Evolutionary conservation across 1,139 yeast genomes (phyloP), one percentile per base, ranked within the genome.

Genomic region (Keqinozyma sinolaborantium): DNA sequence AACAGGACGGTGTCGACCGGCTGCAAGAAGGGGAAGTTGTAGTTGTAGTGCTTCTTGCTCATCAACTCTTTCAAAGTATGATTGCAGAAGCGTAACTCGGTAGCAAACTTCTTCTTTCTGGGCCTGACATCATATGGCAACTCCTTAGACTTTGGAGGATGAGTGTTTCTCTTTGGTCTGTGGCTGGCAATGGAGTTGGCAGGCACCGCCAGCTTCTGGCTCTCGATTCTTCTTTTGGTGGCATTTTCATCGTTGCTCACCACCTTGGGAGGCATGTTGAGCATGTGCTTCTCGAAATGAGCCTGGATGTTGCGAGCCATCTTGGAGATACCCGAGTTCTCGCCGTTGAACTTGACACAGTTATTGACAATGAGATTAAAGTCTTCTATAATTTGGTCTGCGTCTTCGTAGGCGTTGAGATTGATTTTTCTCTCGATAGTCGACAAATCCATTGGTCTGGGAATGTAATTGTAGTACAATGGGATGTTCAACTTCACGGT

Each of bases 1-100:
- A 90, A 73, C 7, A 96, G 95, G 21, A 88, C 88, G 0, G 97
- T 92, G 56, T 94, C 98, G 29, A 92, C 98, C 1, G 99, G 98
- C 38, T 77, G 83, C 50, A 92, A 64, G 51, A 92, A 92, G 21
- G 98, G 97, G 60, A 83, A 92, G 43, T 92, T 82, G 52, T 83
- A 82, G 32, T 79, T 72, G 48, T 83, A 86, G 53, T 88, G 86
- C 59, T 87, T 90, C 58, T 92, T 92, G 16, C 85, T 78, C 42
- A 68, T 69, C 50, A 92, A 68, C 48, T 92, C 99, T 55, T 84
- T 85, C 33, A 92, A 61, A 3, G 92, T 79, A 52, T 78, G 85
- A 45, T 79, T 83, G 52, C 95, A 86, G 60, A 83, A 94, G 50
- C 92, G 73, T 51, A 92, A 73, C 57, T 92, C 97, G 10, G 92